Conservation (phyloP, 1,139 yeast species). For the Protomyces arabidopsidicola region DNA sequence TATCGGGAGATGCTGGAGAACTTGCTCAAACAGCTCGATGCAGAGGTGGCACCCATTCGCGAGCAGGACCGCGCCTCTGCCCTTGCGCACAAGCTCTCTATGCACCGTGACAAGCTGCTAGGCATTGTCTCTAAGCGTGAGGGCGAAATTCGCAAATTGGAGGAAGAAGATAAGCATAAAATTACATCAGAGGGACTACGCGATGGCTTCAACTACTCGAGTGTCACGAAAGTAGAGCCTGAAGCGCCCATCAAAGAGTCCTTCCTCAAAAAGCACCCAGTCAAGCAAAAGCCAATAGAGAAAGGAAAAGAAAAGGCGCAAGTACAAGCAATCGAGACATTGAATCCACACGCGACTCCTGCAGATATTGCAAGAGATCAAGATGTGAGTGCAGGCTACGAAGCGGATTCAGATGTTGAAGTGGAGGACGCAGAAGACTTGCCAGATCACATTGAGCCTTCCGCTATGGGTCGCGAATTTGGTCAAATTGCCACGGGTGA, state of each 20-base stretch:
- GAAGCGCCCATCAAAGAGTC: constrained; percentile 31
- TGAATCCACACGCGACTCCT: constrained; percentile 37
- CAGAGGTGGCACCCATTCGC: constrained; percentile 48
- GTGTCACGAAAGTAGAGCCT: constrained; percentile 53
- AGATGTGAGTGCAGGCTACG: constrained; percentile 24
- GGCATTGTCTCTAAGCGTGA: constrained; percentile 55
- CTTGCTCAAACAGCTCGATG: constrained; percentile 62
- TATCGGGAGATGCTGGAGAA: constrained; percentile 93
- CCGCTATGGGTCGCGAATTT: constrained; percentile 63
- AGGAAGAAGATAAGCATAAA: constrained; percentile 64
- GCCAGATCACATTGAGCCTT: constrained; percentile 48
- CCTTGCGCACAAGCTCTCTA: constrained; percentile 36
- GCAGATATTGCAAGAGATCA: constrained; percentile 31
- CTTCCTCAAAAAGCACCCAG: constrained; percentile 21
- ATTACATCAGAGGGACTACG: constrained; percentile 88
- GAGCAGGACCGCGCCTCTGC: constrained; percentile 34
- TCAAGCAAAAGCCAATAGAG: constrained; percentile 6
- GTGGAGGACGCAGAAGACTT: constrained; percentile 27
- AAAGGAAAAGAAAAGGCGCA: constrained; percentile 2
- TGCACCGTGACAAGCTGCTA: constrained; percentile 40
- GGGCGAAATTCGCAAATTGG: constrained; percentile 59
- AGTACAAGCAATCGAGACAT: constrained; percentile 40
- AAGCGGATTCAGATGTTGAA: constrained; percentile 17
- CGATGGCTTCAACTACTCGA: constrained; percentile 88
- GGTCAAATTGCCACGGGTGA: constrained; percentile 54